phyloP scores from a whole-genome alignment of 2,329 filamentous ascomycete genomes.

The Botryotinia convoluta region DNA sequence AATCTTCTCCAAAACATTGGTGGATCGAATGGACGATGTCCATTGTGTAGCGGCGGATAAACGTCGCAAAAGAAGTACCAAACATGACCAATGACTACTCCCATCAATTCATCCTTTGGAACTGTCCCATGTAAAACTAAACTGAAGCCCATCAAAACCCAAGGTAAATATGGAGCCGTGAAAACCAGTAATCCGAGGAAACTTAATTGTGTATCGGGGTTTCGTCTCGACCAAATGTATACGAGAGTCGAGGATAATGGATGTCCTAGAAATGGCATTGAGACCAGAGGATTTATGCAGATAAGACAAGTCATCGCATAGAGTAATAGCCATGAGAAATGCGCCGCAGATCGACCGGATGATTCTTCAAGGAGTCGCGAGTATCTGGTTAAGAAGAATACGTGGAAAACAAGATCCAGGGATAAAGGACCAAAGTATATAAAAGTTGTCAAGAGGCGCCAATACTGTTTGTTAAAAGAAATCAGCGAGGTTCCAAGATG shows the following conservation, averaged over 20 bases:
- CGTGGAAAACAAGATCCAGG: slow-evolving; percentile 92
- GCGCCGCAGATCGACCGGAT: slow-evolving; percentile 83
- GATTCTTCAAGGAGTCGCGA: slow-evolving; percentile 93
- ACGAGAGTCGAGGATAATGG: slow-evolving; percentile 89
- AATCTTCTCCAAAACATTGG: slow-evolving; percentile 86
- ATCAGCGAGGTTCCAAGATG: not conserved
- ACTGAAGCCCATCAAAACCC: slow-evolving; percentile 92
- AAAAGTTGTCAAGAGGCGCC: slow-evolving; percentile 94
- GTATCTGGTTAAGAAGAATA: slow-evolving; percentile 97
- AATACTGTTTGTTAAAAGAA: slow-evolving; percentile 66
- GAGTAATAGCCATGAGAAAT: slow-evolving; percentile 91
- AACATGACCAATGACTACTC: slow-evolving; percentile 89
- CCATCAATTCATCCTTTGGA: slow-evolving; percentile 94
- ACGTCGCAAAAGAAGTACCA: slow-evolving; percentile 99
- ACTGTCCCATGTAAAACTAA: slow-evolving; percentile 85
- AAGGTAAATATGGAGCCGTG: slow-evolving; percentile 89
- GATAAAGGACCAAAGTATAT: slow-evolving; percentile 95
- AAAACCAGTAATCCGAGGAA: slow-evolving; percentile 88
- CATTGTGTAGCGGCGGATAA: slow-evolving; percentile 85
- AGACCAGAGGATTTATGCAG: slow-evolving; percentile 78
- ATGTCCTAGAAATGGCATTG: slow-evolving; percentile 91
- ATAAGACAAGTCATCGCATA: slow-evolving; percentile 81
- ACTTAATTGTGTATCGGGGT: slow-evolving; percentile 86
- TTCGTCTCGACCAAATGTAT: slow-evolving; percentile 96
- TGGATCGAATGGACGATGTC: slow-evolving; percentile 81